Evolutionary conservation across 1,284 basidiomycete species (phyloP), one percentile per base, ranked within the genome.

Genomic region (Ustanciosporium gigantosporum): DNA sequence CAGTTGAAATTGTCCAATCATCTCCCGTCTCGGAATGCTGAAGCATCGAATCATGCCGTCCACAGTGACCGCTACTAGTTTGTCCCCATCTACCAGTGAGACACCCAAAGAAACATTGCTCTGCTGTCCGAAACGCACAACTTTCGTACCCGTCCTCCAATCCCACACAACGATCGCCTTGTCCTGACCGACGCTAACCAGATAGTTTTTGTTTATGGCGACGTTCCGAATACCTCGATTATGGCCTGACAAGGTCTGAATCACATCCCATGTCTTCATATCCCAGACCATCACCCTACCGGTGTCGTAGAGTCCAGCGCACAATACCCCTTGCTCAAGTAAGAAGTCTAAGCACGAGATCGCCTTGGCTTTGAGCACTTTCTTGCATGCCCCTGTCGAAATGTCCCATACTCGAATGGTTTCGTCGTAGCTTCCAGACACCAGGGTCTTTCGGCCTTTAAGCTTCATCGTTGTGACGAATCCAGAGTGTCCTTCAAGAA

Each of bases 51-150:
- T 90, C 37, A 92, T 87, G 7, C 90, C 91, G 79, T 94, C 91
- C 60, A 94, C 90, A 0, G 91, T 93, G 17, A 93, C 88, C 44
- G 90, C 85, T 9, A 92, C 87, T 21, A 94, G 85, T 35, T 88
- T 83, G 40, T 82, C 79, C 9, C 79, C 75, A 25, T 81, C 81
- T 31, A 93, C 84, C 29, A 94, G 84, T 76, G 90, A 89, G 24
- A 93, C 89, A 8, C 91, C 91, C 36, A 92, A 88, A 68, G 89
- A 90, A 58, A 92, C 85, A 14, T 91, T 93, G 23, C 89, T 92
- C 80, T 93, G 91, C 77, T 94, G 91, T 1, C 91, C 91, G 69
- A 92, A 93, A 7, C 89, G 82, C 19, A 91, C 88, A 37, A 93
- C 85, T 81, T 93, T 92, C 24, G 85, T 86, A 2, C 91, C 91